phyloP scores from a whole-genome alignment of 2,329 filamentous ascomycete genomes.

The Coniochaeta ligniaria region DNA sequence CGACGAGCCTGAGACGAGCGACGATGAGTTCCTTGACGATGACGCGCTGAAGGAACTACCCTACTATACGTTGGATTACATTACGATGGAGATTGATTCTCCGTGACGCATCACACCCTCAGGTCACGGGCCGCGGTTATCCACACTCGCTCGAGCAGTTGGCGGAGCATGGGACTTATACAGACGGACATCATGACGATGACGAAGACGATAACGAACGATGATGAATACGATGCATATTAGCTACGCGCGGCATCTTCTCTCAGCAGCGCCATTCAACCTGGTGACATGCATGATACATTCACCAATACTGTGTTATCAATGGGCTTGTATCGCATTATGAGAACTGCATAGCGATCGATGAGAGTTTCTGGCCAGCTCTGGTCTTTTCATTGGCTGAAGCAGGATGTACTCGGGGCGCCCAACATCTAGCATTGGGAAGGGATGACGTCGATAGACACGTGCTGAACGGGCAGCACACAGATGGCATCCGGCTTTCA shows the following conservation, averaged over 20 bases:
- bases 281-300: not conserved
- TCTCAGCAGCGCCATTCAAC: not conserved
- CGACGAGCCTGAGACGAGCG: constrained; percentile 43
- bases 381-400: not conserved
- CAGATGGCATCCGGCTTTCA: not conserved
- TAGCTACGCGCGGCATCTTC: not conserved
- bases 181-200: not conserved
- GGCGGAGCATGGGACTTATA: not conserved
- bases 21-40: constrained; percentile 32
- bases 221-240: not conserved
- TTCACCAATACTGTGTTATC: not conserved
- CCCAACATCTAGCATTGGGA: not conserved
- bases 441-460: not conserved
- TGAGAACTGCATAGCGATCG: not conserved
- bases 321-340: not conserved
- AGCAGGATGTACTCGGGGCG: not conserved
- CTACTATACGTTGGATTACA: constrained; percentile 41
- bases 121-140: not conserved
- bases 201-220: not conserved
- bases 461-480: not conserved
- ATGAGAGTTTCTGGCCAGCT: not conserved
- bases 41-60: constrained; percentile 40
- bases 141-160: not conserved
- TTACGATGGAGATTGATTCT: constrained; percentile 43
- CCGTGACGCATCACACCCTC: constrained; percentile 11